phyloP scores from a whole-genome alignment of 371 early-diverging fungal genomes.

The Mucor mucedo region DNA sequence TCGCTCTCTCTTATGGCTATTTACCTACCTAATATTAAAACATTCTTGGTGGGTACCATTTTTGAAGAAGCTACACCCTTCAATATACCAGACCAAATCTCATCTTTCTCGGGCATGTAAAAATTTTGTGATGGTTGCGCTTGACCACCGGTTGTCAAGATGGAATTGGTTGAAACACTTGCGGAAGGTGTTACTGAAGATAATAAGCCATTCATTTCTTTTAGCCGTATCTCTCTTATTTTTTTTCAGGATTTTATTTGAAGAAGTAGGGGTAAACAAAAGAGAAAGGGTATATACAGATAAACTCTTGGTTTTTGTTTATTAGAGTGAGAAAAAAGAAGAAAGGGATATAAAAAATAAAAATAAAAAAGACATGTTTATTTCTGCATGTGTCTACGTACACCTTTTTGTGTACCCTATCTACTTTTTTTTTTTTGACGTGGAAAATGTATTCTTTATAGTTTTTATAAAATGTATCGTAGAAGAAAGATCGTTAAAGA shows the following conservation, averaged over 20 bases:
- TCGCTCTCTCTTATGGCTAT: too few relatives aligned
- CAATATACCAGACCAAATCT: conserved; percentile 82
- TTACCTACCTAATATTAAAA: conserved; percentile 70
- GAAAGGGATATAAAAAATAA: conserved; percentile 4
- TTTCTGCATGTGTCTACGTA: too few relatives aligned
- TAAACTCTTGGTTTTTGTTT: not conserved
- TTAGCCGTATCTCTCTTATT: conserved; percentile 1
- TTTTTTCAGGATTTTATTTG: not conserved
- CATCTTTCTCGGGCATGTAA: conserved; percentile 51
- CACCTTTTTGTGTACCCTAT: too few relatives aligned
- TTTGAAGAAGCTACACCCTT: conserved; percentile 74
- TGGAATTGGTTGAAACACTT: conserved; percentile 36
- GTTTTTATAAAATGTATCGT: conserved; percentile 20
- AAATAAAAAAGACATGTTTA: not conserved
- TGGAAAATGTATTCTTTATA: not conserved
- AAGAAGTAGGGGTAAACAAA: not conserved
- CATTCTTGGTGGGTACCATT: conserved; percentile 70
- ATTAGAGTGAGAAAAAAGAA: conserved; percentile 1
- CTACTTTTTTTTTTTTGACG: not conserved
- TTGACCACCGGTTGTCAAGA: conserved; percentile 15
- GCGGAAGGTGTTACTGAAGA: conserved; percentile 34
- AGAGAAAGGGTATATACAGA: not conserved
- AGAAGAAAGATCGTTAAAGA: conserved; percentile 31
- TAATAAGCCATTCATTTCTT: conserved; percentile 20
- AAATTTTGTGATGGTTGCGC: conserved; percentile 10